phyloP scores from a whole-genome alignment of 805 yeast species.

The Barnettozyma botsteinii region DNA sequence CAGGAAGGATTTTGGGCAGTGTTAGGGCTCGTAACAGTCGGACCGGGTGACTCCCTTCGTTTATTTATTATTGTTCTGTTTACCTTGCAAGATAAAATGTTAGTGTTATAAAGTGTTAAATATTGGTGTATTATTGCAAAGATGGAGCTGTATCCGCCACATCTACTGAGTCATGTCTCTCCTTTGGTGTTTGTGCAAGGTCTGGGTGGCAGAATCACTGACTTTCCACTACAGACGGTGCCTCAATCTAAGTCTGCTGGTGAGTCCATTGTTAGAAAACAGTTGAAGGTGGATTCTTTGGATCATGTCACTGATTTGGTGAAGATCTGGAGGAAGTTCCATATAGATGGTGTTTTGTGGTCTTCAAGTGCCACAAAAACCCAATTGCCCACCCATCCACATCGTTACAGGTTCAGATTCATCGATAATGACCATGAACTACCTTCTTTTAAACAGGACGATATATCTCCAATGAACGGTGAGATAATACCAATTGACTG shows the following conservation, averaged over 20 bases:
- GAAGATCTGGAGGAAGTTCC: slow-evolving; percentile 26
- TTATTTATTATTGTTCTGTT: no score
- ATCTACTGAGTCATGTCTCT: slow-evolving; percentile 29
- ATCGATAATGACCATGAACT: slow-evolving; percentile 25
- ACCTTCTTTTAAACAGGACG: slow-evolving; percentile 14
- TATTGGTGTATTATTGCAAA: no score
- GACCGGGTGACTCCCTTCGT: no score
- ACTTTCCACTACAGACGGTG: slow-evolving; percentile 4
- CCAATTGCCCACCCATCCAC: slow-evolving; percentile 18
- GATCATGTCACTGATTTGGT: slow-evolving; percentile 22
- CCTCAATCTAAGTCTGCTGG: neutral
- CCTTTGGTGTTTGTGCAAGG: slow-evolving; percentile 42
- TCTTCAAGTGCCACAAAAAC: slow-evolving; percentile 21
- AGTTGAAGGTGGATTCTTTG: slow-evolving; percentile 1
- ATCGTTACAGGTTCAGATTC: slow-evolving; percentile 28
- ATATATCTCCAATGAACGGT: slow-evolving; percentile 29
- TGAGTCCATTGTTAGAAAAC: slow-evolving; percentile 14
- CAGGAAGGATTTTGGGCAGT: no score
- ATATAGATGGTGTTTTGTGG: slow-evolving; percentile 26
- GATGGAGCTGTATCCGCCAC: slow-evolving; percentile 37
- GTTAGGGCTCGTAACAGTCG: no score
- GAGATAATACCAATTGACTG: slow-evolving; percentile 39
- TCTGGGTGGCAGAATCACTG: slow-evolving; percentile 22
- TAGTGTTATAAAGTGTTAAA: no score
- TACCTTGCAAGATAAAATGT: no score